Conservation (phyloP, 2,329 filamentous ascomycete species). For the Neonectria coccinea region DNA sequence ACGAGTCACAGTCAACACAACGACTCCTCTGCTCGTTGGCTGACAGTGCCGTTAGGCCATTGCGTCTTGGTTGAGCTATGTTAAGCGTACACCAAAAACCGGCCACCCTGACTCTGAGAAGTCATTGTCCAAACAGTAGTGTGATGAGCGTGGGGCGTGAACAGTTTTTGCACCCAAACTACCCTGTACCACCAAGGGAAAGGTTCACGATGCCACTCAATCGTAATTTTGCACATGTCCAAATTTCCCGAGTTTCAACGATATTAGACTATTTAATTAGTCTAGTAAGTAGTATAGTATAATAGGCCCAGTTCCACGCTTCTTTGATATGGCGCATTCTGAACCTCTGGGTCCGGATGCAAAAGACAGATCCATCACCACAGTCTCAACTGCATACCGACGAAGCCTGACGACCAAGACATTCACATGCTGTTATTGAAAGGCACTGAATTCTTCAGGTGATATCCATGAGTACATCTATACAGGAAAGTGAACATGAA, state of each 20-base stretch:
- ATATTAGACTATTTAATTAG: too few relatives aligned
- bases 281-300: too few relatives aligned
- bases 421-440: background rate
- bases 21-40: background rate
- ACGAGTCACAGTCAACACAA: background rate
- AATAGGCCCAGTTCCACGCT: too few relatives aligned
- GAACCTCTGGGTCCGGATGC: background rate
- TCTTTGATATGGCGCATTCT: background rate
- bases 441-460: background rate
- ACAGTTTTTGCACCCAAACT: background rate
- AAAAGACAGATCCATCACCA: background rate
- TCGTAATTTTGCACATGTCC: background rate
- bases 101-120: too few relatives aligned
- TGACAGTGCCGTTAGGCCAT: background rate
- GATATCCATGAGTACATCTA: background rate
- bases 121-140: too few relatives aligned
- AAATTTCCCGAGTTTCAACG: background rate
- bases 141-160: background rate
- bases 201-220: background rate
- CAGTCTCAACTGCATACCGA: background rate
- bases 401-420: background rate
- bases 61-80: background rate
- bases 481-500: too few relatives aligned
- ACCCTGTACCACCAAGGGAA: background rate
- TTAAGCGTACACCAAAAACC: background rate